Percentiles rank a stretch among this genome's conserved stretches.
Conservation (phyloP, 2,329 filamentous ascomycete genomes). For the Phialemonium atrogriseum region DNA sequence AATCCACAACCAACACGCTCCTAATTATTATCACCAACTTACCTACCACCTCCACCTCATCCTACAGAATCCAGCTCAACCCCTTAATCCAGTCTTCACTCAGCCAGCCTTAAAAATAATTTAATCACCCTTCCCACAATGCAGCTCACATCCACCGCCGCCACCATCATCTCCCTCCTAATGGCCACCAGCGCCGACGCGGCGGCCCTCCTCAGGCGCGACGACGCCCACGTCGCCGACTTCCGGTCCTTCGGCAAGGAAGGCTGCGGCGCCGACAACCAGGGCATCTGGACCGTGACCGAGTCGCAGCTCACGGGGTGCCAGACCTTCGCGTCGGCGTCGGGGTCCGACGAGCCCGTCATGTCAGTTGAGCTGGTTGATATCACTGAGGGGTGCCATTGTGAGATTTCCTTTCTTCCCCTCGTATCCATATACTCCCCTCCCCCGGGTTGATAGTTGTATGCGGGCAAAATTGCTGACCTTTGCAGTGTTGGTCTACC, state of each 20-base stretch:
- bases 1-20: too few relatives aligned
- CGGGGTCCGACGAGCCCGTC: background rate
- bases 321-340: background rate
- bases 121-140: background rate
- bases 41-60: too few relatives aligned
- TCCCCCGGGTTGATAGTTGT: too few relatives aligned
- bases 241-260: background rate
- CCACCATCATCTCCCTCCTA: background rate
- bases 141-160: background rate
- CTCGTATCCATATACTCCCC: too few relatives aligned
- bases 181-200: background rate
- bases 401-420: too few relatives aligned
- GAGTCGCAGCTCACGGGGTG: background rate
- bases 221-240: constrained; percentile 2
- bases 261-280: background rate
- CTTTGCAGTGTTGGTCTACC: too few relatives aligned
- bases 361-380: background rate
- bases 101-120: too few relatives aligned
- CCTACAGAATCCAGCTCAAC: too few relatives aligned
- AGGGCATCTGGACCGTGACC: constrained; percentile 3
- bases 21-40: too few relatives aligned
- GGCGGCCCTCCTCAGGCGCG: background rate
- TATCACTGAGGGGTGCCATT: background rate
- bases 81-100: too few relatives aligned
- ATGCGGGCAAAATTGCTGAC: too few relatives aligned